Conservation (phyloP, 2,329 filamentous ascomycete species). For the Escovopsis sp. region DNA sequence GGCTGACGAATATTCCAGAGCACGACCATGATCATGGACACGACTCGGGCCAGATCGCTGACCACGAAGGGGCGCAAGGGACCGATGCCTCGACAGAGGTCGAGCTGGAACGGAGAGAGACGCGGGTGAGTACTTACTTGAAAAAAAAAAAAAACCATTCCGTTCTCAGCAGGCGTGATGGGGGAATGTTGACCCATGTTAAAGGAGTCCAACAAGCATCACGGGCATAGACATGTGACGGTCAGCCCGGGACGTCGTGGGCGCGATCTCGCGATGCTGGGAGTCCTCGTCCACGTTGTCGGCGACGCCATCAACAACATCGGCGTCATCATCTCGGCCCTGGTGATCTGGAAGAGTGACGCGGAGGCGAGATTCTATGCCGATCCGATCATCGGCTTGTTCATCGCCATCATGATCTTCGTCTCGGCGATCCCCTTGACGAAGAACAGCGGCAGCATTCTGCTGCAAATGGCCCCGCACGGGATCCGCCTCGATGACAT, state of each 20-base stretch:
- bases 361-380: slow-evolving; percentile 50
- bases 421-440: slow-evolving; percentile 47
- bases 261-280: slow-evolving; percentile 55
- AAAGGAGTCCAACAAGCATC: slow-evolving; percentile 19
- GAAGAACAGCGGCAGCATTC: slow-evolving; percentile 46
- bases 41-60: neutral
- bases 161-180: too few relatives aligned
- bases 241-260: slow-evolving; percentile 19
- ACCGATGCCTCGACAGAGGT: slow-evolving; percentile 4
- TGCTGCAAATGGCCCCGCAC: slow-evolving; percentile 50
- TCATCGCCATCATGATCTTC: slow-evolving; percentile 60
- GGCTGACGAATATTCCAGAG: slow-evolving; percentile 13
- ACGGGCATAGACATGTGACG: slow-evolving; percentile 33
- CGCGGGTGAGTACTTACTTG: slow-evolving; percentile 7
- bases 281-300: slow-evolving; percentile 54
- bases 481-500: slow-evolving; percentile 48
- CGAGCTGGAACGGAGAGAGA: slow-evolving; percentile 6
- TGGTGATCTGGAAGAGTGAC: slow-evolving; percentile 52
- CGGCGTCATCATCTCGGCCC: slow-evolving; percentile 54
- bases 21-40: slow-evolving; percentile 23
- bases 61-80: slow-evolving; percentile 5
- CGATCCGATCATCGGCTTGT: slow-evolving; percentile 54
- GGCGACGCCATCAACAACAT: slow-evolving; percentile 65
- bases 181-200: too few relatives aligned
- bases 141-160: too few relatives aligned